Base-by-base conservation (phyloP, 2,329 filamentous ascomycete species). In the Pseudocercospora cruenta region DNA sequence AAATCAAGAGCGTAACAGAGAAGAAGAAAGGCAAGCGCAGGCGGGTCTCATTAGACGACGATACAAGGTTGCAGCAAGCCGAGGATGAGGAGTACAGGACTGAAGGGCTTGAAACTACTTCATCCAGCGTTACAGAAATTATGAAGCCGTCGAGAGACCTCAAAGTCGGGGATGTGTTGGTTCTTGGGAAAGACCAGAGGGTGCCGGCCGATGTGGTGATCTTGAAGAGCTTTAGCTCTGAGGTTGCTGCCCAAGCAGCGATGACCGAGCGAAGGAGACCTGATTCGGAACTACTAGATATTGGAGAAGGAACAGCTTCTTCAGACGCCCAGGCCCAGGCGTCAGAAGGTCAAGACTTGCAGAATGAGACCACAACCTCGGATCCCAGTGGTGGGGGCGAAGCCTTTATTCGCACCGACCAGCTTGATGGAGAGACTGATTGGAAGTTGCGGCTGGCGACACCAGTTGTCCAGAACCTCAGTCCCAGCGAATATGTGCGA, bases 361-460 rank as follows among this genome's bases (percentile, higher is more conserved):
- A 72, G 28, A 75, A 78, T 53, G 62, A 73, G 58, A 78, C 77
- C 1, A 78, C 76, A 21, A 73, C 77, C 14, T 65, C 71, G 21
- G 77, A 78, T 63, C 73, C 76, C 0, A 78, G 80, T 43, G 78
- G 85, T n/a, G 84, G 85, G 26, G 93, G 93, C 28, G 96, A 99
- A 80, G 94, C 94, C 0, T 99, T 99, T 75, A 98, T 99, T 75
- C 88, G 95, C 67, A 99, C 96, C 1, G 95, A 99, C 78, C 95
- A 99, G 77, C 85, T 99, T 9, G 95, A 99, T 75, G 95, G 95
- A 72, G 95, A 99, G 81, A 99, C 95, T 0, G 95, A 99, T 76
- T 99, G 95, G 96, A 99, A 99, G 80, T 83, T 99, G 64, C 90
- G 96, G 31, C 80, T 98, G 39, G 93, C 95, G 1, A 95, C 93